Evolutionary conservation across 2,329 filamentous ascomycete species (phyloP).

Genomic region (Paracamarosporium sp.): DNA sequence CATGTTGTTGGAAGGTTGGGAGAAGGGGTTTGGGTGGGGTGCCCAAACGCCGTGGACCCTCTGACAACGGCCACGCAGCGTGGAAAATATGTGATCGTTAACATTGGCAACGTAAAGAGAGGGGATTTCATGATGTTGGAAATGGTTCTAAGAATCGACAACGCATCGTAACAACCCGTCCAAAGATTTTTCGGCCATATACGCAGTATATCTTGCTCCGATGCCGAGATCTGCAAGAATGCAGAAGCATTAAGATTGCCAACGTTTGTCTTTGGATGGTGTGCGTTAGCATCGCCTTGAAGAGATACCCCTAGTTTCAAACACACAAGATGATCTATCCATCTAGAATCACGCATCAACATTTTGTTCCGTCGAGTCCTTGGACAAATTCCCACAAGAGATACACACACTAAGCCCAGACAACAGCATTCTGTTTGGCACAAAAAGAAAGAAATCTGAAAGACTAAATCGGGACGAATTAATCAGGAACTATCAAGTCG

Average conservation of each 20-base stretch:
- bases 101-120: background rate
- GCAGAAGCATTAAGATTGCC: background rate
- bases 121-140: background rate
- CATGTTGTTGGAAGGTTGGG: background rate
- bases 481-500: no score
- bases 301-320: background rate
- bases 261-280: background rate
- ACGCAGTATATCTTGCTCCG: background rate
- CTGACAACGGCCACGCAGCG: background rate
- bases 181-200: background rate
- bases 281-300: background rate
- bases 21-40: background rate
- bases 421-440: background rate
- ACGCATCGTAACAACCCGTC: background rate
- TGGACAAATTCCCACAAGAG: background rate
- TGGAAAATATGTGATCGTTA: background rate
- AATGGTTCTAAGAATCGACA: background rate
- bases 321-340: background rate
- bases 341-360: background rate
- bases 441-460: no score
- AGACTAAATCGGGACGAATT: no score
- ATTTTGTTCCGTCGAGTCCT: background rate
- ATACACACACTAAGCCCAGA: background rate
- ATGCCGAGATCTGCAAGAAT: background rate
- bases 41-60: background rate